phyloP scores from a whole-genome alignment of 2,329 filamentous ascomycete species.

The Alternaria ventricosa region DNA sequence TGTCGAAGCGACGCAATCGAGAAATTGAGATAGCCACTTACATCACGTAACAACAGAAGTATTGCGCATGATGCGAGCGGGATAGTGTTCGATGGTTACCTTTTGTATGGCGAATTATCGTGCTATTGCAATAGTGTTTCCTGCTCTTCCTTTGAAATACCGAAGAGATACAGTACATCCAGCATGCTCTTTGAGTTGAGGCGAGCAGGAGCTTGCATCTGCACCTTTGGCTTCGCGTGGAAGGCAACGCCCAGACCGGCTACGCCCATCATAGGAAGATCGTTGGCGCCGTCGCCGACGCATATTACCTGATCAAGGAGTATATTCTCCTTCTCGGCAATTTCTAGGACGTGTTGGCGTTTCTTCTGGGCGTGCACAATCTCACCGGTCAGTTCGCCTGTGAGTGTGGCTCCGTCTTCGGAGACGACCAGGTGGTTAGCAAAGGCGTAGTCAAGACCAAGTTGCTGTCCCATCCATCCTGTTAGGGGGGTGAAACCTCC shows the following conservation, averaged over 20 bases:
- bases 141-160: constrained; percentile 71
- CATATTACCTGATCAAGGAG: constrained; percentile 72
- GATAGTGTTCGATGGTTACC: neutral
- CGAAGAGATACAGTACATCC: constrained; percentile 77
- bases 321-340: constrained; percentile 72
- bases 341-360: constrained; percentile 71
- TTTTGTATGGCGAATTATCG: neutral
- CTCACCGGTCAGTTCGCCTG: constrained; percentile 72
- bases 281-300: constrained; percentile 83
- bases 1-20: neutral
- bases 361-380: constrained; percentile 82
- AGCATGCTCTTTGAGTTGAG: constrained; percentile 74
- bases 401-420: constrained; percentile 61
- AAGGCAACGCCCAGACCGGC: constrained; percentile 82
- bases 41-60: neutral
- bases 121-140: constrained; percentile 50
- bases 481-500: constrained; percentile 92
- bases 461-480: constrained; percentile 78
- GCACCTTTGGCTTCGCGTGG: constrained; percentile 83
- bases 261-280: constrained; percentile 77
- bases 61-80: neutral
- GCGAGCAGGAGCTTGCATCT: constrained; percentile 75
- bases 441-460: constrained; percentile 86
- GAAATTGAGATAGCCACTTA: neutral
- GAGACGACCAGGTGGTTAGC: constrained; percentile 83